phyloP scores from a whole-genome alignment of 2,329 filamentous ascomycete genomes.

The Cercospora sojina region DNA sequence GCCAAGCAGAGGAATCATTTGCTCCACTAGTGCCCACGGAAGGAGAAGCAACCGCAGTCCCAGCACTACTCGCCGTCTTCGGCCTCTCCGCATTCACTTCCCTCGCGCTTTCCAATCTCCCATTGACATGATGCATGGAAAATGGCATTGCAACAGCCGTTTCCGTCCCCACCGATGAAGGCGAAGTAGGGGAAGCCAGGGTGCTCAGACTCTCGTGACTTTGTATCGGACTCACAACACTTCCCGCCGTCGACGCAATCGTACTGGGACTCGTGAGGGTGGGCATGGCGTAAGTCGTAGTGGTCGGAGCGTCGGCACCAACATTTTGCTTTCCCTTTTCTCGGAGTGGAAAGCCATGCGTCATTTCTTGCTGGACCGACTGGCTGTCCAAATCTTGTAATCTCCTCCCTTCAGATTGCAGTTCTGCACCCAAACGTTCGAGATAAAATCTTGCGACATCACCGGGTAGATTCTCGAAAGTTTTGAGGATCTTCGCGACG shows the following conservation, averaged over 20 bases:
- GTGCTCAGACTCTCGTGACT: not conserved
- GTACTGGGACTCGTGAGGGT: not conserved
- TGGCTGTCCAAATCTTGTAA: not conserved
- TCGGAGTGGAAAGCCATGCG: not conserved
- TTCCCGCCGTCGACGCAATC: not conserved
- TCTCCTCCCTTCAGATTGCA: slow-evolving; percentile 43
- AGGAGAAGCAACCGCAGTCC: not conserved
- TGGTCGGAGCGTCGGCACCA: not conserved
- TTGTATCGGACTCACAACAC: not conserved
- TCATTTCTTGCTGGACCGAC: not conserved
- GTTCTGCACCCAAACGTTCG: slow-evolving; percentile 66
- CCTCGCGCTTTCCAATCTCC: not conserved
- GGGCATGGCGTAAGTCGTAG: not conserved
- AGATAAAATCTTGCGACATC: slow-evolving; percentile 75
- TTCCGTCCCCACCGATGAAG: not conserved
- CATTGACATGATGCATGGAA: not conserved
- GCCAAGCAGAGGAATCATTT: not conserved
- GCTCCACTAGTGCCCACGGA: not conserved
- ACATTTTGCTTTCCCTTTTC: not conserved
- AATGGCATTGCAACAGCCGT: not conserved
- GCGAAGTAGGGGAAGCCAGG: not conserved
- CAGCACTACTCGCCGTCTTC: not conserved
- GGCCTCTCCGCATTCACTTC: not conserved
- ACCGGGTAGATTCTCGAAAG: slow-evolving; percentile 63
- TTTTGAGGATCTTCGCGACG: slow-evolving; percentile 63